phyloP scores from a whole-genome alignment of 495 filamentous ascomycete species.

The Podospora australis region DNA sequence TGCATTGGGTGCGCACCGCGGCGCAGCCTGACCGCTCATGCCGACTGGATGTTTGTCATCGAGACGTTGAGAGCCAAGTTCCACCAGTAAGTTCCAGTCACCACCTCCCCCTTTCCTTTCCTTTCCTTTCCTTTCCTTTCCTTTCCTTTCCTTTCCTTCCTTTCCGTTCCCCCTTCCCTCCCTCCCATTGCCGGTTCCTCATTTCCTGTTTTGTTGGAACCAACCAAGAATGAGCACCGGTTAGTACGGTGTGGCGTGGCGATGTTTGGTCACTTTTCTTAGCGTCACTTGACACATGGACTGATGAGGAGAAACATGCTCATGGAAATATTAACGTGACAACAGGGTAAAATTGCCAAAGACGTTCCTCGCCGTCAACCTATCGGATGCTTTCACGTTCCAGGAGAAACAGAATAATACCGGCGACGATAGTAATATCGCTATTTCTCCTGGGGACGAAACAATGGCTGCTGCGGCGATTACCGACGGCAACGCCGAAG shows the following conservation, averaged over 20 bases:
- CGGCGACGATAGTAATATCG: conserved; percentile 16
- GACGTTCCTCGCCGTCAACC: conserved; percentile 83
- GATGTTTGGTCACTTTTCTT: background rate
- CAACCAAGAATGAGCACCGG: background rate
- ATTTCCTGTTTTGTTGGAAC: background rate
- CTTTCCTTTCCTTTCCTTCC: conserved; percentile 11
- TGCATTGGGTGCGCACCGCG: conserved; percentile 87
- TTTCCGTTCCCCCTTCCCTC: conserved; percentile 4
- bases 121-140: conserved; percentile 1
- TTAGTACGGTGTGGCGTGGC: background rate
- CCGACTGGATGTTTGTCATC: conserved; percentile 91
- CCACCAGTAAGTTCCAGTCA: conserved; percentile 67
- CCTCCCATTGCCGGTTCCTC: background rate
- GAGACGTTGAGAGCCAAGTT: conserved; percentile 93
- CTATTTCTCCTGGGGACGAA: background rate
- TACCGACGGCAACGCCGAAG: background rate
- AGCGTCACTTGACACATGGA: background rate
- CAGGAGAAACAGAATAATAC: conserved; percentile 38
- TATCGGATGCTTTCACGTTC: conserved; percentile 63
- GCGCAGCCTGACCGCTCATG: conserved; percentile 82
- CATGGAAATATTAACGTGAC: background rate
- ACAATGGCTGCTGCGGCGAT: no score
- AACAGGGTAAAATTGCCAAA: conserved; percentile 86
- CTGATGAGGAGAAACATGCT: background rate
- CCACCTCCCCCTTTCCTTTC: background rate